Conservation (phyloP, 768 basidiomycete genomes). For the Paxillus rubicundulus region DNA sequence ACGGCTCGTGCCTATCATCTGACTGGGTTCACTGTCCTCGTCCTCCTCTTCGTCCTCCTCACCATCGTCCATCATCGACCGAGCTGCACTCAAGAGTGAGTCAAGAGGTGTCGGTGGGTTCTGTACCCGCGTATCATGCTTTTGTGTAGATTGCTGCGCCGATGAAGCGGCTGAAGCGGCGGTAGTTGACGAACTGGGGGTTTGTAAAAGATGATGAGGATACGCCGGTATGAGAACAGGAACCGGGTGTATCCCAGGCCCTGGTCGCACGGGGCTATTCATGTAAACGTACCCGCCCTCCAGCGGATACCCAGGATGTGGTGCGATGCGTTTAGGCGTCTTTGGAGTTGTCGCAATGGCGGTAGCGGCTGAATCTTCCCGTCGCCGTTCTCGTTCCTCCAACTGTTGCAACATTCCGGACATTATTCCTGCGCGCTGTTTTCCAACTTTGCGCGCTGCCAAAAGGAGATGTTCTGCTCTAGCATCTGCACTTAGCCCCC, state of each 20-base stretch:
- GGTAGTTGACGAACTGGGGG: constrained; percentile 33
- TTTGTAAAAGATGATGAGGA: constrained; percentile 26
- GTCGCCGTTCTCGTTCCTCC: constrained; percentile 30
- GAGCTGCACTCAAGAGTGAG: constrained; percentile 59
- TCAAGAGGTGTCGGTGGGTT: constrained; percentile 51
- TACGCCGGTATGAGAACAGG: constrained; percentile 32
- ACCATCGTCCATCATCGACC: constrained; percentile 49
- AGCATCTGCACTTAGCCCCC: constrained; percentile 55
- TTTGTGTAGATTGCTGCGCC: constrained; percentile 13
- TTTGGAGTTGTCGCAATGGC: constrained; percentile 22
- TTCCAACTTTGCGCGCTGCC: constrained; percentile 68
- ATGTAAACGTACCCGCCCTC: constrained; percentile 31
- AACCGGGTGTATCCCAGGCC: constrained; percentile 29
- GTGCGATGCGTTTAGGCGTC: constrained; percentile 31
- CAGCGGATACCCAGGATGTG: constrained; percentile 21
- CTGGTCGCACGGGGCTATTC: constrained; percentile 21
- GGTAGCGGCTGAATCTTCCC: constrained; percentile 24
- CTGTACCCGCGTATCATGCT: constrained; percentile 13
- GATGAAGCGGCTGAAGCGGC: constrained; percentile 25
- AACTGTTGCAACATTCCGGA: constrained; percentile 46
- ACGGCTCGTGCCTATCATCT: constrained; percentile 29
- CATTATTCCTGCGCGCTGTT: constrained; percentile 54
- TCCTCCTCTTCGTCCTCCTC: constrained; percentile 30
- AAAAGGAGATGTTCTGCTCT: constrained; percentile 68
- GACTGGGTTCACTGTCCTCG: constrained; percentile 24